phyloP scores from a whole-genome alignment of 2,329 filamentous ascomycete genomes.

The Penicillium occitanis region DNA sequence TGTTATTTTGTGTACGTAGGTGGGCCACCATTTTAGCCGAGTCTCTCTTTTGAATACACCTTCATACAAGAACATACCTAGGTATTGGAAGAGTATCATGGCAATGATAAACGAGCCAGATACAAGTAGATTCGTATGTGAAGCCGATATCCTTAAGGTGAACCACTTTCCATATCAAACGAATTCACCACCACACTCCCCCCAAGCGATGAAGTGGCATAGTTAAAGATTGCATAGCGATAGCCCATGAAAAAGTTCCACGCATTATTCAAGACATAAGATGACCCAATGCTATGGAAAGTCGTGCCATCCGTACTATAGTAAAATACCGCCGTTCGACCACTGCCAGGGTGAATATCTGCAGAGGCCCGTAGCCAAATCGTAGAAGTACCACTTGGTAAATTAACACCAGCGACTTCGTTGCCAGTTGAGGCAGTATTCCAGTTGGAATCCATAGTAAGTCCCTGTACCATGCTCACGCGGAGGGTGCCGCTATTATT shows the following conservation, averaged over 20 bases:
- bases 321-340: not conserved
- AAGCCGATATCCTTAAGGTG: not conserved
- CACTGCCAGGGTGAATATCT: slow-evolving; percentile 2
- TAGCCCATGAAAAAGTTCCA: slow-evolving; percentile 1
- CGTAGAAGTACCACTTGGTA: not conserved
- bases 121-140: too few species aligned
- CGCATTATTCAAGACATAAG: not conserved
- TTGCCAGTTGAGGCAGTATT: not conserved
- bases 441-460: slow-evolving; percentile 3
- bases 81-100: not conserved
- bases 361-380: not conserved
- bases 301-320: not conserved
- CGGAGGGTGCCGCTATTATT: not conserved
- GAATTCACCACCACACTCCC: slow-evolving; percentile 2
- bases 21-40: too few species aligned
- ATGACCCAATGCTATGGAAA: not conserved
- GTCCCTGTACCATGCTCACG: not conserved
- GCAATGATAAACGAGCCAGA: not conserved
- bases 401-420: not conserved
- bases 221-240: slow-evolving; percentile 1
- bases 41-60: too few species aligned
- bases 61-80: not conserved
- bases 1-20: too few species aligned
- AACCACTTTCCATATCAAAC: slow-evolving; percentile 2
- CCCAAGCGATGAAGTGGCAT: not conserved